A percentile compares a stretch with the other conserved stretches of the same genome.
Evolutionary conservation across 202 grass and related monocot species (phyloP).

Genomic region (Cymbopogon flexuosus): DNA sequence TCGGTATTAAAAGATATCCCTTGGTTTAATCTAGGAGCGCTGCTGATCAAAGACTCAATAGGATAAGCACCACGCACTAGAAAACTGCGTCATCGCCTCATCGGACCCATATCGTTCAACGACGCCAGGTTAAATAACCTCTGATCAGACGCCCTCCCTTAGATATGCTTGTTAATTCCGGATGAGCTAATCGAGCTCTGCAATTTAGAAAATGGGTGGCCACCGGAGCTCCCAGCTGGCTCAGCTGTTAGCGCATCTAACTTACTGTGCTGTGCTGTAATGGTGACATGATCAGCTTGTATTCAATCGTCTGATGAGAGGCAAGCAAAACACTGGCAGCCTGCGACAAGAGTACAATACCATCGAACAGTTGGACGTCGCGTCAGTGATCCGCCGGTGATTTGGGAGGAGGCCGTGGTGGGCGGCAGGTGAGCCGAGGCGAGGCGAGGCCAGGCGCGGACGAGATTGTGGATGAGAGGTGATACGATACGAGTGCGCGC

Average conservation of each 20-base stretch:
- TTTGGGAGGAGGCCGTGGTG: neutral
- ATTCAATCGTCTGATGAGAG: neutral
- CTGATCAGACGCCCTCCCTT: neutral
- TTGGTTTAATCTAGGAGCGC: slow-evolving; percentile 9
- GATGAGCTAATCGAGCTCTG: slow-evolving; percentile 25
- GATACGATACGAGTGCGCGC: neutral
- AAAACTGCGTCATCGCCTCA: neutral
- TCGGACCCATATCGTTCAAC: neutral
- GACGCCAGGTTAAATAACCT: neutral
- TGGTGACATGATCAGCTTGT: neutral
- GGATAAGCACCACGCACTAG: neutral
- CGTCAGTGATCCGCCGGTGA: neutral
- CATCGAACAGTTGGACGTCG: neutral
- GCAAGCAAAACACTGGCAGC: neutral
- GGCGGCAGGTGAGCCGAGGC: too few species aligned
- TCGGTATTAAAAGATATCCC: slow-evolving; percentile 32
- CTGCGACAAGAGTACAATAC: neutral
- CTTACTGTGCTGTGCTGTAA: neutral
- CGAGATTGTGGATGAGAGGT: neutral
- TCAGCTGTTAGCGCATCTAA: neutral
- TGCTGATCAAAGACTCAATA: neutral
- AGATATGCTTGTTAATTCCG: slow-evolving; percentile 42
- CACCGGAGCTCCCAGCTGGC: neutral
- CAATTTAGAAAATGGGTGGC: slow-evolving; percentile 10
- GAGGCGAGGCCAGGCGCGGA: neutral